A percentile compares a stretch with the other conserved stretches of the same genome.
Conservation (phyloP, 805 yeast species). For the Crinitomyces ghanaensis region DNA sequence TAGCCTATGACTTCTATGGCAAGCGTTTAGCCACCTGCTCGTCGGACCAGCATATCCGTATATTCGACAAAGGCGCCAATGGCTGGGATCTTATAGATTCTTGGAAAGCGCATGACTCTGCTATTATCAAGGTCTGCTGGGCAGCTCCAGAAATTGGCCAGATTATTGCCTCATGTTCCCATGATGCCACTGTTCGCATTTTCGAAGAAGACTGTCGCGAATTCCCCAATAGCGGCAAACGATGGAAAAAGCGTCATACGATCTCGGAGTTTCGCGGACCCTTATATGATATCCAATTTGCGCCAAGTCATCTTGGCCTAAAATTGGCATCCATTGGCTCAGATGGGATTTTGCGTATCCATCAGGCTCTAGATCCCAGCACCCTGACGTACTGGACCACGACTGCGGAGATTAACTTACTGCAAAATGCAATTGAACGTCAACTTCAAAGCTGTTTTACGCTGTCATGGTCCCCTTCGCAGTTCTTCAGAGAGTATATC, state of each 20-base stretch:
- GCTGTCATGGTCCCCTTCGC: conserved; percentile 83
- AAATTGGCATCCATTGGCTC: conserved; percentile 79
- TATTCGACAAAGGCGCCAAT: conserved; percentile 47
- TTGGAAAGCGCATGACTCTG: conserved; percentile 93
- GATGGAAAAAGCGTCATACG: conserved; percentile 71
- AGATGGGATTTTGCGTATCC: conserved; percentile 75
- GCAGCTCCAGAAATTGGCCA: conserved; percentile 93
- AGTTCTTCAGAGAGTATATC: conserved; percentile 68
- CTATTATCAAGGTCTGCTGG: conserved; percentile 75
- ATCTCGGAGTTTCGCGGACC: conserved; percentile 84
- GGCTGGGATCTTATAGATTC: conserved; percentile 78
- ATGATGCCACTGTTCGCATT: conserved; percentile 76
- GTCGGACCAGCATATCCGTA: conserved; percentile 86
- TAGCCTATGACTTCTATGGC: conserved; percentile 88
- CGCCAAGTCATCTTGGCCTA: conserved; percentile 73
- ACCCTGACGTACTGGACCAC: conserved; percentile 74
- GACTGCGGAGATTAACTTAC: conserved; percentile 49
- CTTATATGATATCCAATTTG: conserved; percentile 78
- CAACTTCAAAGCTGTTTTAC: conserved; percentile 79
- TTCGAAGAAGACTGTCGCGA: conserved; percentile 89
- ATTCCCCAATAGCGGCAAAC: conserved; percentile 60
- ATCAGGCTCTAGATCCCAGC: conserved; percentile 85
- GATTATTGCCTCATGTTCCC: conserved; percentile 75
- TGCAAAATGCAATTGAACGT: conserved; percentile 62
- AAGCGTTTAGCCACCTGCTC: conserved; percentile 88